These are phyloP conservation scores for Scenedesmus sp. DNA, from an alignment of 163 green algal species.

Conservation along the genomic window DNA sequence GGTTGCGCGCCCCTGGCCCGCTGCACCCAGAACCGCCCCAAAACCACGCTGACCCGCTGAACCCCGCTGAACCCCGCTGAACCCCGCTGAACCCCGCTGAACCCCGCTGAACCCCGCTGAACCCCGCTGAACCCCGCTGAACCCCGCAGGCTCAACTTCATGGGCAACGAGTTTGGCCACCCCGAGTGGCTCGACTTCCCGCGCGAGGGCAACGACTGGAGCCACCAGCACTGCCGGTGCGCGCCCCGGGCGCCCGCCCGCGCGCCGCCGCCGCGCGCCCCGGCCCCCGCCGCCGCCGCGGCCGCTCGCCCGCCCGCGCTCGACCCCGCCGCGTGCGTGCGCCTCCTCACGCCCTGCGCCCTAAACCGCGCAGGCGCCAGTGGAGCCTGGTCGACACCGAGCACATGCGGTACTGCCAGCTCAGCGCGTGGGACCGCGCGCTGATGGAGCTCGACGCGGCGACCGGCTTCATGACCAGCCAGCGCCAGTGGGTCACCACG, in stretches of 20 bases:
- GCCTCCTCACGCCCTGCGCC: not conserved
- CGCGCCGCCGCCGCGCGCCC: no score
- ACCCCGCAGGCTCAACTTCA: conserved; percentile 92
- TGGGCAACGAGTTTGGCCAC: conserved; percentile 90
- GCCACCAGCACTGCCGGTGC: conserved; percentile 71
- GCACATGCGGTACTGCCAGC: conserved; percentile 83
- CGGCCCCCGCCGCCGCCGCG: no score
- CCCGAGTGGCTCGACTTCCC: conserved; percentile 89
- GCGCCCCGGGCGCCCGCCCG: not conserved
- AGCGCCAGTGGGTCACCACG: conserved; percentile 69
- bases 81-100: no score
- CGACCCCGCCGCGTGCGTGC: not conserved
- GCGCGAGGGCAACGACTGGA: conserved; percentile 91
- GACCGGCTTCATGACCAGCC: conserved; percentile 60
- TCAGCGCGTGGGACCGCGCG: conserved; percentile 84
- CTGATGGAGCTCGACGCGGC: conserved; percentile 87
- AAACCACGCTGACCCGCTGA: no score
- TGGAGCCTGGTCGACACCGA: conserved; percentile 84
- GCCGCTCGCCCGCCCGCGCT: no score
- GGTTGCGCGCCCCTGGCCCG: no score
- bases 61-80: no score
- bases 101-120: no score
- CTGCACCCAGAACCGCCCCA: no score
- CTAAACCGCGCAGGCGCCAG: conserved; percentile 75
- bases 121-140: no score